Evolutionary conservation across 257 asterid genomes (phyloP), one percentile per base, ranked within the genome.

Genomic region (Nicotiana tabacum): DNA sequence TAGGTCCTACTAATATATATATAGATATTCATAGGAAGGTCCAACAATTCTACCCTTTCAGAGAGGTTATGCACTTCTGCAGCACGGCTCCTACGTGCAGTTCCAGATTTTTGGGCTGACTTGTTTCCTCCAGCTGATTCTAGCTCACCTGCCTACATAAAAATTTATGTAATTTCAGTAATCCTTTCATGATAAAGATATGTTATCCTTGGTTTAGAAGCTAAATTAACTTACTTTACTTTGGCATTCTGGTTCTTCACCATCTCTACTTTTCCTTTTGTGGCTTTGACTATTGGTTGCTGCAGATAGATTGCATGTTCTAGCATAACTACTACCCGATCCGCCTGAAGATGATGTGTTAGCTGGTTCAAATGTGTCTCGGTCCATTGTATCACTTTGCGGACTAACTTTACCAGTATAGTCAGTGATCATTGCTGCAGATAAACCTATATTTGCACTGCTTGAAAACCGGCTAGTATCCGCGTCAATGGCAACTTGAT

Each of bases 11-110:
- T 21, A 21, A 21, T 21, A 29, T 15, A n/a, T 55, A 21, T 7
- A n/a, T n/a, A 18, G 9, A 6, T 5, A 12, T 17, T 48, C 37
- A 39, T 6, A 30, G 24, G 46, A 60, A 39, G 37, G 67, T 65
- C 17, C 30, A 39, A 30, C 74, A 80, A 33, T 37, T 85, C 51
- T 89, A 95, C 98, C 92, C 98, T 93, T 85, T 95, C 98, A 18
- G 98, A 95, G 51, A 89, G 89, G 87, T 95, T 95, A 83, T 95
- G 98, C 77, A 95, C 97, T 90, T 93, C 93, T 82, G 98, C 98
- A 29, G 94, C 93, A 5, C 96, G 96, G 87, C 89, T 90, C 87
- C 89, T 90, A 35, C 98, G 93, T 10, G 87, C 76, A n/a, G 82
- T 84, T 77, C 92, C 92, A 24, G 90, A 70, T 88, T 89, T 90